Percentiles rank a stretch among this genome's conserved stretches.
Evolutionary conservation across 306 rosid species (phyloP).

Genomic region (Sicyos edulis): DNA sequence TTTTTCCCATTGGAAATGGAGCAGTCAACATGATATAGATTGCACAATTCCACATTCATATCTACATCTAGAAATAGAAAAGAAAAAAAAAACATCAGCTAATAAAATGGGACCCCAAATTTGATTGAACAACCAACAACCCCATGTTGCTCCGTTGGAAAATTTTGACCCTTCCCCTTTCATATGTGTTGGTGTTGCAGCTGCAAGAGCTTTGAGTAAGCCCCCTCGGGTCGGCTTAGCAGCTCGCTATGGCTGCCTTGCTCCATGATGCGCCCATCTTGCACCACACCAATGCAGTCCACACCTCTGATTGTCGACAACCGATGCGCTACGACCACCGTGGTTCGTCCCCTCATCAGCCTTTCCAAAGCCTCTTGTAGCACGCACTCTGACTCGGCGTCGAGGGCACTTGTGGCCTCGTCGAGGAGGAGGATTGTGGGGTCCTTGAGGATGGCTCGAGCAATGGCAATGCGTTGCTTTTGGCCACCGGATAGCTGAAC

Average conservation of each 20-base stretch:
- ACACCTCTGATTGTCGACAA: constrained; percentile 84
- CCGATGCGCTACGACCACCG: constrained; percentile 87
- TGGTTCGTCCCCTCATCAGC: constrained; percentile 95
- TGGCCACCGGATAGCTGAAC: constrained; percentile 97
- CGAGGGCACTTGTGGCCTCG: constrained; percentile 95
- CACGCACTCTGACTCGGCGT: constrained; percentile 90
- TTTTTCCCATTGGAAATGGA: constrained; percentile 49
- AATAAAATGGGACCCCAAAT: constrained; percentile 43
- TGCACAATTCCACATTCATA: constrained; percentile 45
- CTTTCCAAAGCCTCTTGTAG: constrained; percentile 91
- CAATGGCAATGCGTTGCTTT: constrained; percentile 90
- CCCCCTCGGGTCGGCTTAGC: constrained; percentile 79
- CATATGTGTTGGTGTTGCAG: constrained; percentile 83
- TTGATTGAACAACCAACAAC: constrained; percentile 51
- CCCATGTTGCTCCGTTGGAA: constrained; percentile 31
- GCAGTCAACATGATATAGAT: constrained; percentile 46
- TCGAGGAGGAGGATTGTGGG: constrained; percentile 81
- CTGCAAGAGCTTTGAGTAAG: constrained; percentile 87
- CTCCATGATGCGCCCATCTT: constrained; percentile 87
- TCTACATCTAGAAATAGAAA: constrained; percentile 42
- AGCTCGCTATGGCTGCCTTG: constrained; percentile 88
- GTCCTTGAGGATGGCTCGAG: constrained; percentile 90
- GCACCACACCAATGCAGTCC: constrained; percentile 80
- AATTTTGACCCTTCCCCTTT: constrained; percentile 25
- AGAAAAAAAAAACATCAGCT: constrained; percentile 36